Evolutionary conservation across 2,329 filamentous ascomycete species (phyloP), one percentile per base, ranked within the genome.

Genomic region (Xylaria hypoxylon): DNA sequence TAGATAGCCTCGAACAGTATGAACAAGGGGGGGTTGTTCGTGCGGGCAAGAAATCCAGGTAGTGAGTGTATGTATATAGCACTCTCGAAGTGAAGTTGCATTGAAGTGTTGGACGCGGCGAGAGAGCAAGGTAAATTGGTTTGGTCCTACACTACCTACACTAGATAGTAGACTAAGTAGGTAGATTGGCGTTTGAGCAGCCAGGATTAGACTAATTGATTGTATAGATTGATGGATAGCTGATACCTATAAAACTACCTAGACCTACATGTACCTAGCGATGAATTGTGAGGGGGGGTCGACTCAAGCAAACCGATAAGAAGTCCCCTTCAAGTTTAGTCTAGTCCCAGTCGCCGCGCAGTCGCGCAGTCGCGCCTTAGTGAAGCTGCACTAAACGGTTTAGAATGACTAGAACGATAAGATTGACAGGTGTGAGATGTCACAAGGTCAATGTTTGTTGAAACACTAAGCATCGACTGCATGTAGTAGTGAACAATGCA

Each of bases 311-410:
- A 19, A 42, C 52, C 26, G 35, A 55, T 60, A 52, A 53, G 26
- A n/a, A 51, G 31, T 22, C 58, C 35, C 35, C 47, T 45, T 53
- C 50, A 24, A 48, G 45, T 22, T 17, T 42, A 59, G 42, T 53
- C 26, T 55, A 59, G 42, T 53, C n/a, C 15, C 35, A 44, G 38
- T 53, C 33, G 19, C 28, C 5, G 13, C 24, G 59, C 24, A n/a
- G 59, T 22, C 24, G 48, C 38, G 62, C 62, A 55, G 47, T 45
- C 33, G 57, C 62, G 45, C 44, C 52, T 62, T 57, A 51, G 28
- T 62, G 59, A 62, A 65, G 58, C 59, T 57, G 59, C 63, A 35
- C 59, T 52, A 48, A 33, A 28, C 52, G 59, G 22, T 57, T 60
- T 52, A 52, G 56, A 28, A 50, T 31, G 17, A 44, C 33, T 59